Evolutionary conservation across 83 land plant species (phyloP), one percentile per base, ranked within the genome.

Genomic region (Larix sibirica): DNA sequence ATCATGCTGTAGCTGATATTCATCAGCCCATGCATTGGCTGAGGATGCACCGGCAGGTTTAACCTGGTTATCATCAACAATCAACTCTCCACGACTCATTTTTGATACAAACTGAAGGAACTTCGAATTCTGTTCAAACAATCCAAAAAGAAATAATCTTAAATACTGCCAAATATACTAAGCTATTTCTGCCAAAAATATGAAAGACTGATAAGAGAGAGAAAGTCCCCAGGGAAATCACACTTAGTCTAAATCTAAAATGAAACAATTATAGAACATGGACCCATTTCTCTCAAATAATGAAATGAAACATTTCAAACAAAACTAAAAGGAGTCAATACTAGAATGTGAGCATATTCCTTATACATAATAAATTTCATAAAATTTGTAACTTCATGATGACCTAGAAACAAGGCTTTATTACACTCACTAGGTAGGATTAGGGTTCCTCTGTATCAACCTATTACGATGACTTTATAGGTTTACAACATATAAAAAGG

Each of bases 1-100:
- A n/a, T 66, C 81, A 61, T 91, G 79, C 70, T 90, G 91, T 63
- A 77, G 84, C 59, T 94, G 89, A 83, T 85, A 95, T 69, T 95
- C 97, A 31, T 89, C 71, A 28, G 92, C 97, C 97, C 97, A 95
- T 81, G 94, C 93, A 83, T 86, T 85, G 13, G 91, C 79, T 80
- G 91, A 85, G 79, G 87, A 67, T 23, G 78, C 62, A 28, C 85
- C 54, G 38, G 80, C 87, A 74, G 91, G 90, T 85, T 94, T 92
- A 67, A 97, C 86, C 88, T 96, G 98, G 83, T 97, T 94, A 62
- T 97, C 99, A 84, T 97, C 98, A 83, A 96, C 89, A 60, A 94
- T 96, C 56, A 97, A 87, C 85, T 97, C 99, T 23, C 99, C 98
- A 10, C 98, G 97, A 81, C 99, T 97, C 99, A 97, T 97, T 85